These are phyloP conservation scores for Musa troglodytarum DNA, from an alignment of 176 grass and related monocot species.

Conservation along the genomic window DNA sequence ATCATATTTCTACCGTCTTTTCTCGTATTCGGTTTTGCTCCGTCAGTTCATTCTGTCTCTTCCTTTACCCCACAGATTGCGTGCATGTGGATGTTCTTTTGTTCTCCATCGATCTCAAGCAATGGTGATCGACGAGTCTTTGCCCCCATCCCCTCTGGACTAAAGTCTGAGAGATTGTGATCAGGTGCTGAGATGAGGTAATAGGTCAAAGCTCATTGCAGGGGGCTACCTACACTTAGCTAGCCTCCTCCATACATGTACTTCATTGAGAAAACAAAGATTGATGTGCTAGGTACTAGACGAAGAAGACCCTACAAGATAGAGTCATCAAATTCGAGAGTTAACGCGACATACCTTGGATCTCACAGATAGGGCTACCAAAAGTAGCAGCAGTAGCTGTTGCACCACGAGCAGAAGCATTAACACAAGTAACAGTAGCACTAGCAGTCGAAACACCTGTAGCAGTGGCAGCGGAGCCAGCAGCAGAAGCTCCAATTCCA, in stretches of 20 bases:
- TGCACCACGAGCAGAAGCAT: neutral
- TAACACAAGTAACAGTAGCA: conserved; percentile 28
- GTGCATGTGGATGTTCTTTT: neutral
- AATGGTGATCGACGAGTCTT: neutral
- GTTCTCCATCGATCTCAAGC: neutral
- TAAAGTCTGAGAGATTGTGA: neutral
- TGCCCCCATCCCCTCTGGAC: neutral
- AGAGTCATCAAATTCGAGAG: neutral
- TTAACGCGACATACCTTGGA: conserved; percentile 50
- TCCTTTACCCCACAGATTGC: neutral
- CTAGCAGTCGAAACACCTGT: conserved; percentile 17
- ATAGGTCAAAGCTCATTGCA: too few relatives aligned
- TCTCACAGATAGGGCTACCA: conserved; percentile 20
- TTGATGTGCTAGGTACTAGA: neutral
- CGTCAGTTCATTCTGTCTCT: neutral
- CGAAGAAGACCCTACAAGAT: neutral
- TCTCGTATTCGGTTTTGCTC: neutral
- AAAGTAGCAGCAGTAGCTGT: conserved; percentile 8
- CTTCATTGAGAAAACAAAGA: neutral
- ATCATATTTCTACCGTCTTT: neutral
- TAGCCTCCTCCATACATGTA: too few relatives aligned
- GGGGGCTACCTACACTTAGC: too few relatives aligned
- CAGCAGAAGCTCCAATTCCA: conserved; percentile 17
- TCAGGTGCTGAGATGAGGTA: too few relatives aligned
- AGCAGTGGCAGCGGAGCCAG: conserved; percentile 14